Evolutionary conservation across 352 stramenopile species (phyloP), one percentile per base, ranked within the genome.

Genomic region (Phytophthora pinifolia): DNA sequence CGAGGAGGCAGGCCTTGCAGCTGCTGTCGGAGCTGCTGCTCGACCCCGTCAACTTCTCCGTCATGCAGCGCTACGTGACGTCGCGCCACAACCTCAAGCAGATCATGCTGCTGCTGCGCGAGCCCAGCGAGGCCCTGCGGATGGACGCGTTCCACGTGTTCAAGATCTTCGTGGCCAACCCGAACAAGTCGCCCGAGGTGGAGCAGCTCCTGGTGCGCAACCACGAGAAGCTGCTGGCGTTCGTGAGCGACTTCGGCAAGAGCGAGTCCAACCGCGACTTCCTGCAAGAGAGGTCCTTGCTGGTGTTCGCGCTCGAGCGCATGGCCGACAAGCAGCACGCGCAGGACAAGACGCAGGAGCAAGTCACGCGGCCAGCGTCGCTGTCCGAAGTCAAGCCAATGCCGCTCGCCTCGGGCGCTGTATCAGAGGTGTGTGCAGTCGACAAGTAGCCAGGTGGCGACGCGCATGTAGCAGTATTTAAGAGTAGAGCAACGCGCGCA

Each of bases 111-210:
- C 42, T 92, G 37, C 57, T 94, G 45, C 80, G 84, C 22, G 79
- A 92, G 38, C 72, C 77, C 0, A 94, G 84, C 54, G 70, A 89
- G 44, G 79, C 78, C 1, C 58, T 94, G 51, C 82, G 77, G 30
- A 87, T 90, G 72, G 84, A 94, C 48, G 82, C 84, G 13, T 94
- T 90, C 54, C 76, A 94, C 52, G 76, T 94, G 39, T 94, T 94
- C 55, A 94, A 94, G 62, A 90, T 94, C 57, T 94, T 94, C 50
- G 83, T 94, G 33, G 84, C 82, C 8, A 94, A 94, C 52, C 84
- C 84, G 31, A 85, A 86, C 63, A 94, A 92, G 46, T 87, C 82
- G 37, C 31, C 32, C 9, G 82, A 90, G 46, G 76, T 94, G 18
- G 76, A 87, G 64, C 72, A 87, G 53, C 55, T 92, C 9, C 66